Evolutionary conservation across 2,329 filamentous ascomycete species (phyloP).

Genomic region (Claviceps africana): DNA sequence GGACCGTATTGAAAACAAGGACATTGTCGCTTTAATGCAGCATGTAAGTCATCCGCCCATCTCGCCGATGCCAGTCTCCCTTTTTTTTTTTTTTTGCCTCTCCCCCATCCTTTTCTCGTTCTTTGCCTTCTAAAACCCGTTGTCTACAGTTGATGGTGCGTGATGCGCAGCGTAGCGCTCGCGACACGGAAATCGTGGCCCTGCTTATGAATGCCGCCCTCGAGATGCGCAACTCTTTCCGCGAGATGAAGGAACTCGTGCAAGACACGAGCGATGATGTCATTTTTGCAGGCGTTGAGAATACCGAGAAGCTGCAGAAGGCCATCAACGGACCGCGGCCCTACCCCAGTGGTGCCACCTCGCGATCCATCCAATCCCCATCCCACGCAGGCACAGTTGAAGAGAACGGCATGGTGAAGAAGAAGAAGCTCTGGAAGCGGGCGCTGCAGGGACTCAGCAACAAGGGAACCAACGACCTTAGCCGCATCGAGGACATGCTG

Average conservation of each 20-base stretch:
- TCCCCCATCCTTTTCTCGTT: background rate
- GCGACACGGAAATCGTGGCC: slow-evolving; percentile 91
- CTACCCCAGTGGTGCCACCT: slow-evolving; percentile 47
- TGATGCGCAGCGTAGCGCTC: slow-evolving; percentile 87
- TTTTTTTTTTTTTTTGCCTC: no score
- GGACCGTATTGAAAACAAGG: slow-evolving; percentile 86
- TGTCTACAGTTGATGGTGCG: slow-evolving; percentile 65
- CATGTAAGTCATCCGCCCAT: slow-evolving; percentile 43
- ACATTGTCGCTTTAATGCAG: slow-evolving; percentile 95
- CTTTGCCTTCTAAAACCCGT: slow-evolving; percentile 8
- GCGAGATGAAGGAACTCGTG: slow-evolving; percentile 87
- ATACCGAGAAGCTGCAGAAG: slow-evolving; percentile 74
- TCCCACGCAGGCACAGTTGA: slow-evolving; percentile 43
- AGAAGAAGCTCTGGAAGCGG: slow-evolving; percentile 83
- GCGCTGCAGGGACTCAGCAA: slow-evolving; percentile 83
- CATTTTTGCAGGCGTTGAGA: slow-evolving; percentile 75
- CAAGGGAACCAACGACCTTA: slow-evolving; percentile 77
- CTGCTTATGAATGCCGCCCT: slow-evolving; percentile 86
- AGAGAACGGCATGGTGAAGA: slow-evolving; percentile 51
- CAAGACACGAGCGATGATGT: slow-evolving; percentile 71
- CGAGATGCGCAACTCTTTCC: slow-evolving; percentile 93
- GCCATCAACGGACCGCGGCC: slow-evolving; percentile 77
- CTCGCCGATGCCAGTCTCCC: background rate
- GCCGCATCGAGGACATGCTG: slow-evolving; percentile 81
- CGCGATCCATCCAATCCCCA: slow-evolving; percentile 43